phyloP scores from a whole-genome alignment of 257 asterid species.

The Solanum raphanifolium region DNA sequence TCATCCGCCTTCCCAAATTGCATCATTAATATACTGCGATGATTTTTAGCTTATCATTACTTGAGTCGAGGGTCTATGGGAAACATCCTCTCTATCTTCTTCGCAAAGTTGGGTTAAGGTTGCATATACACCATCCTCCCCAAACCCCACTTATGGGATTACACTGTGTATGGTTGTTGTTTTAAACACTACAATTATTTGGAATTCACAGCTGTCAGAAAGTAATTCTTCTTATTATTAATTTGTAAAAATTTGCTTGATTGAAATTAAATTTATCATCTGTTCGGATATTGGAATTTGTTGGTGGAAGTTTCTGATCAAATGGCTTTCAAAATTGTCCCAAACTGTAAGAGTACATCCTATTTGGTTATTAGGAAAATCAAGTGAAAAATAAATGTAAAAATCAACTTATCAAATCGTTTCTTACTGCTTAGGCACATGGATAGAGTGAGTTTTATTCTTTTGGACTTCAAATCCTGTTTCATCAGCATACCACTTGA shows the following conservation, averaged over 20 bases:
- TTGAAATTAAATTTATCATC: not conserved
- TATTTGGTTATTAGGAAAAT: not conserved
- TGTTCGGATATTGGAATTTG: not conserved
- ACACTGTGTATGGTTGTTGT: not conserved
- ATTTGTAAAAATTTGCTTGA: not conserved
- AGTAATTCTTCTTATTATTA: not conserved
- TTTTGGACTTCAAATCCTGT: not conserved
- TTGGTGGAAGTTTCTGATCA: not conserved
- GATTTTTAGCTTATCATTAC: not conserved
- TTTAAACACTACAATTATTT: not conserved
- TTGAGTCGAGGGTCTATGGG: not conserved
- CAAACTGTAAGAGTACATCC: not conserved
- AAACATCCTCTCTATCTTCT: not conserved
- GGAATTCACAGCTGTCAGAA: not conserved
- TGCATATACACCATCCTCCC: not conserved
- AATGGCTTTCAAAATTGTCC: not conserved
- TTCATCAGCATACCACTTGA: not conserved
- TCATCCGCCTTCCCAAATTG: not conserved
- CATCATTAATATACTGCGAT: not conserved
- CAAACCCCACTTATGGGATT: not conserved
- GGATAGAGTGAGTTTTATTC: not conserved
- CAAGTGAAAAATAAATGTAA: not conserved
- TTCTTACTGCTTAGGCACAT: not conserved
- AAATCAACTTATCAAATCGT: not conserved
- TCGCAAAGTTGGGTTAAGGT: not conserved